These are phyloP conservation scores for Verticillium nubilum DNA, from an alignment of 2,329 filamentous ascomycete genomes.

Conservation along the genomic window DNA sequence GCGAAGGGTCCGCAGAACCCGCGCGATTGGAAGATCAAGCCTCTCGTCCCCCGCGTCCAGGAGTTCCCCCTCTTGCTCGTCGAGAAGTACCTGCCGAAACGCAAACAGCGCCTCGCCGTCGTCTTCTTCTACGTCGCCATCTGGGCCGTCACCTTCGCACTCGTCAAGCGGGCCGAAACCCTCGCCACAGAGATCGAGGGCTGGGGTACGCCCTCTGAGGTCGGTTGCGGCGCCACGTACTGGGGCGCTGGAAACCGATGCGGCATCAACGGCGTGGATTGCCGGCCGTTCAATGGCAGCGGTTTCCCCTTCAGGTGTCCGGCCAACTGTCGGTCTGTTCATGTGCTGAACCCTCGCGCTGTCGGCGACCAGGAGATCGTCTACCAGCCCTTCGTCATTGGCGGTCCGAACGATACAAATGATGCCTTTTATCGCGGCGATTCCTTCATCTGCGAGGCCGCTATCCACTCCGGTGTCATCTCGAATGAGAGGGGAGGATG, in stretches of 20 bases:
- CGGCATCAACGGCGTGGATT: conserved; percentile 68
- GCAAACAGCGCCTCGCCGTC: conserved; percentile 52
- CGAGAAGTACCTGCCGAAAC: conserved; percentile 55
- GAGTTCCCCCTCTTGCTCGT: conserved; percentile 59
- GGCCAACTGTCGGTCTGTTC: conserved; percentile 61
- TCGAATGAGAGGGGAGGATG: conserved; percentile 70
- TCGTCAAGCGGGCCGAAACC: conserved; percentile 62
- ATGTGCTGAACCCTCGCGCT: conserved; percentile 66
- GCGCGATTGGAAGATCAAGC: conserved; percentile 44
- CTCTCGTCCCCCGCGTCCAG: conserved; percentile 62
- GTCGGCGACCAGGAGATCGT: conserved; percentile 65
- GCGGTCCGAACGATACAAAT: conserved; percentile 47
- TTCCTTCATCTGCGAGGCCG: conserved; percentile 80
- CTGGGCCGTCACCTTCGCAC: conserved; percentile 65
- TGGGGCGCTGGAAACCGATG: conserved; percentile 69
- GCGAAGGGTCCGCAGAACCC: conserved; percentile 50
- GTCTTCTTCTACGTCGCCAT: conserved; percentile 54
- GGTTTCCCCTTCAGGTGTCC: conserved; percentile 72
- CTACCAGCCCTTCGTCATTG: conserved; percentile 62
- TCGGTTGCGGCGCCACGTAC: conserved; percentile 64
- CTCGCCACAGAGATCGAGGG: conserved; percentile 56
- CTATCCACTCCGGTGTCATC: conserved; percentile 78
- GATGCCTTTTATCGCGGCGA: conserved; percentile 75
- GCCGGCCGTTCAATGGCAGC: conserved; percentile 67
- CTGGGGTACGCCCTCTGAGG: conserved; percentile 59